Evolutionary conservation across 495 filamentous ascomycete genomes (phyloP).

Genomic region (Lasiosphaeriaceae sp.): DNA sequence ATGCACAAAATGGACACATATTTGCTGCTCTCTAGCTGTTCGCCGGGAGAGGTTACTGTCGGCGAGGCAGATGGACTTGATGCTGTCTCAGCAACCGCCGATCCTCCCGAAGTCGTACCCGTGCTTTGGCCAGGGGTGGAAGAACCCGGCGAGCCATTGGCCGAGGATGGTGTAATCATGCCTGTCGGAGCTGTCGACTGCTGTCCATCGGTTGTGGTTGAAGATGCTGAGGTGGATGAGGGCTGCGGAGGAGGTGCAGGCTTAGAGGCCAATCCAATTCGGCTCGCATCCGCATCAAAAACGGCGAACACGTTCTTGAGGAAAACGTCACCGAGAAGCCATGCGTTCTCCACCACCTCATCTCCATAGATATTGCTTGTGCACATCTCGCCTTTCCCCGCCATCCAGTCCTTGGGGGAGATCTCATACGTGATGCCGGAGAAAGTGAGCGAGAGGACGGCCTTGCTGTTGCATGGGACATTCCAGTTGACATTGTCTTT

Average conservation of each 20-base stretch:
- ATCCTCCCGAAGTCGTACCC: conserved; percentile 1
- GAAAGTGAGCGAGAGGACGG: conserved; percentile 35
- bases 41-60: conserved; percentile 14
- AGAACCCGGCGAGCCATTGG: neutral
- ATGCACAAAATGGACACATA: conserved; percentile 17
- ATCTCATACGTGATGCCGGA: conserved; percentile 56
- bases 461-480: conserved; percentile 66
- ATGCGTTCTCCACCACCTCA: conserved; percentile 42
- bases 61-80: conserved; percentile 2
- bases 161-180: neutral
- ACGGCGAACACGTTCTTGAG: conserved; percentile 88
- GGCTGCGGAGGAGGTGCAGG: conserved; percentile 13
- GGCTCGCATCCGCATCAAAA: conserved; percentile 64
- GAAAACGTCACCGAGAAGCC: conserved; percentile 81
- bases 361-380: conserved; percentile 61
- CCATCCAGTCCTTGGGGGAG: conserved; percentile 65
- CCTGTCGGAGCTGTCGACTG: conserved; percentile 3
- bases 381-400: conserved; percentile 48
- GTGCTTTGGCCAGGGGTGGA: conserved; percentile 14
- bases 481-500: conserved; percentile 53
- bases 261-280: conserved; percentile 47
- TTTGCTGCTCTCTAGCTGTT: conserved; percentile 10
- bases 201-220: neutral
- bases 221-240: neutral
- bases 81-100: conserved; percentile 8